A percentile compares a stretch with the other conserved stretches of the same genome.
phyloP scores from a whole-genome alignment of 1,284 basidiomycete species.

The Xerocomus nothofagi region DNA sequence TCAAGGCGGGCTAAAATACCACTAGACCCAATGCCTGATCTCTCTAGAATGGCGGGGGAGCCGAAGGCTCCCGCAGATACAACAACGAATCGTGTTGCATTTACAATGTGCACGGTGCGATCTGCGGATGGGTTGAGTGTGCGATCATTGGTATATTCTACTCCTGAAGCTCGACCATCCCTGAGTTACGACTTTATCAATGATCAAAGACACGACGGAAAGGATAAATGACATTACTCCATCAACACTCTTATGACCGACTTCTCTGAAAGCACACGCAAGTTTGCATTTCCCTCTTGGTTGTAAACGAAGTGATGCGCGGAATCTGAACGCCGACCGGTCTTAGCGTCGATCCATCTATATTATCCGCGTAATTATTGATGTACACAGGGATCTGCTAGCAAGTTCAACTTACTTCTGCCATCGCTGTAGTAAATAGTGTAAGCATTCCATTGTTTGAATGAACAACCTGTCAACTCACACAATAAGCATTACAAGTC shows the following conservation, averaged over 20 bases:
- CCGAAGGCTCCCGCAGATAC: constrained; percentile 24
- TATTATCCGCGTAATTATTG: neutral
- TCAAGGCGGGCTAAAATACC: constrained; percentile 11
- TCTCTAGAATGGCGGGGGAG: constrained; percentile 24
- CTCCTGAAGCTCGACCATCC: constrained; percentile 24
- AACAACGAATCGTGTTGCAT: constrained; percentile 16
- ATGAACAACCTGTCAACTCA: constrained; percentile 5
- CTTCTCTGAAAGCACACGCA: constrained; percentile 19
- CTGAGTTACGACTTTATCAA: constrained; percentile 9
- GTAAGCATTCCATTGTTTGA: neutral
- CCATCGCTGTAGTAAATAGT: constrained; percentile 12
- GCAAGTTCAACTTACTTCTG: constrained; percentile 14
- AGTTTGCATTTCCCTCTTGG: constrained; percentile 21
- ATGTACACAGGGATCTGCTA: neutral
- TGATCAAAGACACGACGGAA: neutral
- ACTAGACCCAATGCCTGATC: constrained; percentile 24
- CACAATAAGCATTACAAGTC: constrained; percentile 30
- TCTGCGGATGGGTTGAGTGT: constrained; percentile 12
- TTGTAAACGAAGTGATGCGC: constrained; percentile 22
- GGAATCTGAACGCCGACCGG: constrained; percentile 24
- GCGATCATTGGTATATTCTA: constrained; percentile 26
- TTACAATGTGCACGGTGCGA: constrained; percentile 9
- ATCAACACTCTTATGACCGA: constrained; percentile 20
- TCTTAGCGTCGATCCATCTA: constrained; percentile 26
- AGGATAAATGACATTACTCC: constrained; percentile 9